Base-by-base conservation (phyloP, 352 stramenopile species). In the Globisporangium acanthophoron region DNA sequence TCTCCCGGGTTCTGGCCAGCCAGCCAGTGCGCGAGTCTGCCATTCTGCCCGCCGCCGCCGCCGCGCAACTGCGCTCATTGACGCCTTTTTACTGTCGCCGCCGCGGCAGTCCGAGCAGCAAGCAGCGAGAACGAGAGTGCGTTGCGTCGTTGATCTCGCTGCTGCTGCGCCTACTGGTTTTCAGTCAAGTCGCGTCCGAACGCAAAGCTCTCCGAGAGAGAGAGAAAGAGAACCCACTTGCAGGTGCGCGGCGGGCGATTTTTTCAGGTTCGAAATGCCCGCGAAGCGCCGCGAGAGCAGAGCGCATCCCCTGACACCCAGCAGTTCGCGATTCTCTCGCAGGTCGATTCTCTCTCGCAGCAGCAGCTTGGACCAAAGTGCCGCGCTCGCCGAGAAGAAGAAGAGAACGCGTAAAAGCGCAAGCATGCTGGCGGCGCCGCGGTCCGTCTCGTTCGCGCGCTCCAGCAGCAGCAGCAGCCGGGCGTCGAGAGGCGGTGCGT, bases 401-500 rank as follows among this genome's bases (percentile, higher is more conserved):
- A 9, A 48, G 18, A 41, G 6, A 15, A 9, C 43, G 21, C 43
- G 16, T 9, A 48, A 9, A 20, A 3, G 20, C 33, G 33, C 6
- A 11, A 37, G 33, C 33, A 49, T 49, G 44, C 44, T 49, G n/a
- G 44, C 44, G 21, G 18, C 33, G 20, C 51, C 51, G 20, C 51
- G 33, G 4, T 56, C 51, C n/a, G 33, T 56, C 18, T 43, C 51
- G 33, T 56, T 49, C 44, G 44, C 44, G 44, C 44, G 20, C n/a
- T 12, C 5, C 18, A 48, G 43, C 43, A 48, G 43, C 43, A 49
- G 44, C 44, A 31, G 6, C 18, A 49, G 43, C 43, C 21, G 41
- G 8, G 18, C 20, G 43, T 29, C 43, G 18, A 24, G 44, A 49
- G 44, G 44, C 44, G 44, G 44, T 49, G 44, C 44, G 44, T 49